phyloP scores from a whole-genome alignment of 768 basidiomycete genomes.

The Hysterangium stoloniferum region DNA sequence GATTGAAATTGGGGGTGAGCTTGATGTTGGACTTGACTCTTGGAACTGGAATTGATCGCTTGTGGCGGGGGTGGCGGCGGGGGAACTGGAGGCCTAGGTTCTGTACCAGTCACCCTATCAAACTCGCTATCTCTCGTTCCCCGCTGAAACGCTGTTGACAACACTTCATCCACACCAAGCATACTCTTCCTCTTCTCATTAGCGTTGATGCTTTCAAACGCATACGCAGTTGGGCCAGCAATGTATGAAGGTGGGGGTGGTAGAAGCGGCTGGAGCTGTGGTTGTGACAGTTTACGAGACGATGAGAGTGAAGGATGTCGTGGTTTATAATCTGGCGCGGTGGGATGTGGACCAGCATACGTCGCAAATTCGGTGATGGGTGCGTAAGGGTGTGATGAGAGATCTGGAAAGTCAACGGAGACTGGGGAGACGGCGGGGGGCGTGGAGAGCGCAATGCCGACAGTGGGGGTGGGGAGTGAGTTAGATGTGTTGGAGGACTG shows the following conservation, averaged over 20 bases:
- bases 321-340: conserved; percentile 17
- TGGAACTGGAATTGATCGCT: no score
- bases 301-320: not conserved
- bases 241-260: not conserved
- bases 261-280: not conserved
- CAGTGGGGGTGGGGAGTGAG: conserved; percentile 20
- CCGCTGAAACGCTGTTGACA: conserved; percentile 22
- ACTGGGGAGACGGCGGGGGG: conserved; percentile 22
- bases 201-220: conserved; percentile 2
- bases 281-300: not conserved
- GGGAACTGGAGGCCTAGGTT: not conserved
- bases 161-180: conserved; percentile 57
- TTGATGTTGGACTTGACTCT: no score
- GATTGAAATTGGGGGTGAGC: not conserved
- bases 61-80: not conserved
- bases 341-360: conserved; percentile 36
- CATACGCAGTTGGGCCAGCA: conserved; percentile 6
- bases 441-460: conserved; percentile 40
- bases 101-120: not conserved
- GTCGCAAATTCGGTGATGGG: conserved; percentile 22
- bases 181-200: conserved; percentile 5
- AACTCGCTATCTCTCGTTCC: not conserved
- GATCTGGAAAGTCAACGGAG: conserved; percentile 14
- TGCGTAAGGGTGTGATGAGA: conserved; percentile 32
- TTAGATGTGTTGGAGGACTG: conserved; percentile 5